phyloP scores from a whole-genome alignment of 2,329 filamentous ascomycete species.

The Aspergillus piperis region DNA sequence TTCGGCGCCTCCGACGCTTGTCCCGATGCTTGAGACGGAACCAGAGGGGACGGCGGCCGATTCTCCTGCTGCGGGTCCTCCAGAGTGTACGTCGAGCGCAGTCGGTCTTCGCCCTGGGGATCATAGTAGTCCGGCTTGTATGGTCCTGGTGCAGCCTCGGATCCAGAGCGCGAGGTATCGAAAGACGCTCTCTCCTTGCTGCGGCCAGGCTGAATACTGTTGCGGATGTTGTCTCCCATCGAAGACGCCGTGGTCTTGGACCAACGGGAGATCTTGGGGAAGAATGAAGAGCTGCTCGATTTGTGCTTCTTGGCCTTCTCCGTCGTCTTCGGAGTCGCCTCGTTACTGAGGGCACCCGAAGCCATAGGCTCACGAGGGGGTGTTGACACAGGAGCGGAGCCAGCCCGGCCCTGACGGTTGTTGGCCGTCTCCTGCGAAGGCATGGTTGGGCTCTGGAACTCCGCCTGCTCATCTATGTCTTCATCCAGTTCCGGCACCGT shows the following conservation, averaged over 20 bases:
- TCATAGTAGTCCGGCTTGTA: slow-evolving; percentile 50
- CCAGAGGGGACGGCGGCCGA: slow-evolving; percentile 61
- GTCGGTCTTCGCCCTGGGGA: slow-evolving; percentile 47
- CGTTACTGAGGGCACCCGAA: slow-evolving; percentile 63
- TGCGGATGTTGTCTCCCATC: slow-evolving; percentile 73
- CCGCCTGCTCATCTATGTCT: slow-evolving; percentile 58
- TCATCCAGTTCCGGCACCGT: slow-evolving; percentile 85
- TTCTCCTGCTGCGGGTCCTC: slow-evolving; percentile 45
- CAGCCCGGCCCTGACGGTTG: slow-evolving; percentile 41
- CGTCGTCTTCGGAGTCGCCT: slow-evolving; percentile 71
- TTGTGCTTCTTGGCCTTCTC: slow-evolving; percentile 87
- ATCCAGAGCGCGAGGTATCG: slow-evolving; percentile 72
- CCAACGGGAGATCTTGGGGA: slow-evolving; percentile 95
- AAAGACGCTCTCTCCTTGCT: slow-evolving; percentile 63
- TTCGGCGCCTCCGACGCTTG: slow-evolving; percentile 60
- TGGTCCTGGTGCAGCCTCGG: slow-evolving; percentile 69
- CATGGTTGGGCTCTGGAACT: slow-evolving; percentile 57
- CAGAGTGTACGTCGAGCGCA: slow-evolving; percentile 47
- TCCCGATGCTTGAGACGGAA: slow-evolving; percentile 59
- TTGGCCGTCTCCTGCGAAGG: slow-evolving; percentile 60
- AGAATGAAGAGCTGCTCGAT: slow-evolving; percentile 75
- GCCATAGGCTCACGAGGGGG: slow-evolving; percentile 46
- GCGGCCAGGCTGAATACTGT: slow-evolving; percentile 56
- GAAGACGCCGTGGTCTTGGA: slow-evolving; percentile 94
- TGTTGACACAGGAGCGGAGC: slow-evolving; percentile 48